Evolutionary conservation across 1,284 basidiomycete species (phyloP), one percentile per base, ranked within the genome.

Genomic region (Moesziomyces sp.): DNA sequence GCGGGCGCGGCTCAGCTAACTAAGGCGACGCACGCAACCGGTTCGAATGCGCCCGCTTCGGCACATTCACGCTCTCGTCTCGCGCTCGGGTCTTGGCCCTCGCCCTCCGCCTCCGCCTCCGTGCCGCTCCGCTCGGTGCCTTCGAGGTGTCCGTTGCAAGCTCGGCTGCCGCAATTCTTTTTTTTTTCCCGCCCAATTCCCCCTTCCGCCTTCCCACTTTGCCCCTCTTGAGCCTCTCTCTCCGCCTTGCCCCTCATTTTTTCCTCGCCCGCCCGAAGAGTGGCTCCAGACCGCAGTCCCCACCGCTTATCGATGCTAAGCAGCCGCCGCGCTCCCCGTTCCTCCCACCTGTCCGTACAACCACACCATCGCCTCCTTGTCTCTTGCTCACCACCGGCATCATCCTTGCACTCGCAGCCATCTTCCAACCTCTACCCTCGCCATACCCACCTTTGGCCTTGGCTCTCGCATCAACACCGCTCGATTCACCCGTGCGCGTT

Each of bases 281-380:
- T 55, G 59, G 66, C 59, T 45, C 59, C 56, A 58, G 56, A 69
- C 59, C 59, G 52, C 66, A 58, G 55, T 69, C 59, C 66, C 38
- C 59, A 69, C 55, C 24, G 48, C 66, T 69, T 69, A 69, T 69
- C 66, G 66, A 69, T 69, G 48, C 52, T 62, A 33, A 49, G 16
- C 57, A 23, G 5, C n/a, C 33, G 38, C 24, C 45, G 44, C 10
- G 13, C 53, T 30, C 46, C 9, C 50, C 52, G n/a, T 33, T 23
- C n/a, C 52, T 35, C 50, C 38, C 38, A 52, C 40, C 28, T 28
- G 11, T 16, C 35, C 35, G 33, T 40, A 35, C 21, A 52, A 28
- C 52, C 21, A 43, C 24, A 19, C 23, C 33, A 16, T 26, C 52
- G 6, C n/a, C 23, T 33, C 24, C 23, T 33, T 35, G 28, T 18